Conservation (phyloP, 23 red algal genomes). For the Gracilaria gracilis region DNA sequence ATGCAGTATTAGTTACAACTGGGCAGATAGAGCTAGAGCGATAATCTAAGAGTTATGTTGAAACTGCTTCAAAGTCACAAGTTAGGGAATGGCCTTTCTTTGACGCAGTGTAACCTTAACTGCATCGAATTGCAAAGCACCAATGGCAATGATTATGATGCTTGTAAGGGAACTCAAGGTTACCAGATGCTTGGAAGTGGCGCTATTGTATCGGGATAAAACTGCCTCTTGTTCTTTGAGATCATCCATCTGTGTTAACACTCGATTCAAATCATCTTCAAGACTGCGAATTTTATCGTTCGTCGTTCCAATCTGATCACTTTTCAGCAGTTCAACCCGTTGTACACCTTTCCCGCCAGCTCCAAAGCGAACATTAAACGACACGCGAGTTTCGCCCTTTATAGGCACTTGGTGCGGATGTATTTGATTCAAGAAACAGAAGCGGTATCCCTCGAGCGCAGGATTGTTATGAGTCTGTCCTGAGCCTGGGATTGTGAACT, state of each 20-base stretch:
- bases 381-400: slow-evolving; percentile 19
- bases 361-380: slow-evolving; percentile 27
- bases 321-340: slow-evolving; percentile 15
- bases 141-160: slow-evolving; percentile 17
- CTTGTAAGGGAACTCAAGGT: slow-evolving; percentile 16
- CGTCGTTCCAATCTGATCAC: not conserved
- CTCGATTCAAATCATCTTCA: slow-evolving; percentile 21
- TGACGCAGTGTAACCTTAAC: slow-evolving; percentile 7
- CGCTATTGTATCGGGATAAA: slow-evolving; percentile 9
- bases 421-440: slow-evolving; percentile 31
- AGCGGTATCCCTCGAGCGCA: not conserved
- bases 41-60: not conserved
- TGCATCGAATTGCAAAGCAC: slow-evolving; percentile 28
- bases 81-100: slow-evolving; percentile 16
- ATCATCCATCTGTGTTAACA: slow-evolving; percentile 7
- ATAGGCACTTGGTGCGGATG: slow-evolving; percentile 16
- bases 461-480: not conserved
- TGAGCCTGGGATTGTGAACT: slow-evolving; percentile 17
- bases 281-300: slow-evolving; percentile 26
- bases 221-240: not conserved
- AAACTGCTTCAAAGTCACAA: not conserved
- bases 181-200: slow-evolving; percentile 10
- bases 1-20: not conserved
- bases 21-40: not conserved
- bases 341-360: not conserved